Evolutionary conservation across 108 stramenopile genomes (phyloP).

Genomic region (Poteriospumella lacustris): DNA sequence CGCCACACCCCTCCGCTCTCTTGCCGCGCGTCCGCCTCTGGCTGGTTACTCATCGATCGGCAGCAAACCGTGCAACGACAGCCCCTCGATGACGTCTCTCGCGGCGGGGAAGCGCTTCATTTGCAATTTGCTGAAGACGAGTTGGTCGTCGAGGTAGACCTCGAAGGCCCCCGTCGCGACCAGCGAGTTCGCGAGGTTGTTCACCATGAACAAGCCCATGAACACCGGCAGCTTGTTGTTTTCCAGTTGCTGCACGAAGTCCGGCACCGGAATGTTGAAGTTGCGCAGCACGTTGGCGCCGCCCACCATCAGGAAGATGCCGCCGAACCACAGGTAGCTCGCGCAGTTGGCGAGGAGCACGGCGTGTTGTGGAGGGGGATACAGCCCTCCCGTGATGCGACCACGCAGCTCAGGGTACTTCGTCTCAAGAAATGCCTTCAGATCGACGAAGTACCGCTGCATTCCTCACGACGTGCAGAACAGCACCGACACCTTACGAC

Average conservation of each 20-base stretch:
- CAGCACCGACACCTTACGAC: slow-evolving; percentile 42
- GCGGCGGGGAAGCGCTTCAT: slow-evolving; percentile 59
- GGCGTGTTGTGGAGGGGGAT: slow-evolving; percentile 58
- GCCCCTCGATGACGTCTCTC: no score
- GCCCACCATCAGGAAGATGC: slow-evolving; percentile 48
- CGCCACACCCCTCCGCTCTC: no score
- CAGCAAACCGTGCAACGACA: no score
- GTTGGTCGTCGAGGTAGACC: slow-evolving; percentile 57
- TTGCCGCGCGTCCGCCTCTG: no score
- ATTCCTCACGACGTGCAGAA: slow-evolving; percentile 66
- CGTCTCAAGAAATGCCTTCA: slow-evolving; percentile 57
- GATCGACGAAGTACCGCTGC: slow-evolving; percentile 69
- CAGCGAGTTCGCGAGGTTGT: slow-evolving; percentile 50
- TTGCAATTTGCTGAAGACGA: slow-evolving; percentile 58
- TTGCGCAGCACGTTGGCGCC: slow-evolving; percentile 54
- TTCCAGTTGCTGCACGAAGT: slow-evolving; percentile 44
- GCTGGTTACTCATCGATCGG: no score
- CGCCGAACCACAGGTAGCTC: slow-evolving; percentile 48
- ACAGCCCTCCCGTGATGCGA: slow-evolving; percentile 60
- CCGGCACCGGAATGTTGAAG: slow-evolving; percentile 34
- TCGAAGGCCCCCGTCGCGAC: slow-evolving; percentile 71
- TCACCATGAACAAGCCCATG: slow-evolving; percentile 57
- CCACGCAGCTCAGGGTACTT: slow-evolving; percentile 61
- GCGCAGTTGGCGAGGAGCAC: slow-evolving; percentile 46
- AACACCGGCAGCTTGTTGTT: slow-evolving; percentile 58